Conservation (phyloP, 2,329 filamentous ascomycete genomes). For the Aspergillus quadrilineatus region DNA sequence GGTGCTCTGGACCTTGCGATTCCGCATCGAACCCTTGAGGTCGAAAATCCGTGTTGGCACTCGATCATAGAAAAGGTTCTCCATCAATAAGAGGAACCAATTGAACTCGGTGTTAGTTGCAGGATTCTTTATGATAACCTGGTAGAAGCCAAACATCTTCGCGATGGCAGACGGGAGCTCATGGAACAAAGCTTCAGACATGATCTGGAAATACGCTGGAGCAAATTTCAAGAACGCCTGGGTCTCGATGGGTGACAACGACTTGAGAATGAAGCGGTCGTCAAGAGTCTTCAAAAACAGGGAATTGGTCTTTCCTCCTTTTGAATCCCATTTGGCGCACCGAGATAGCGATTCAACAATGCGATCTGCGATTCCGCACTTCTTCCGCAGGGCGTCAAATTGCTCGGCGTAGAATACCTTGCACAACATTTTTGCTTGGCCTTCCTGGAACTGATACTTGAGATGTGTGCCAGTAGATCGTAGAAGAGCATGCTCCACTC, state of each 20-base stretch:
- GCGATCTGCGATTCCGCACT: constrained; percentile 88
- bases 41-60: constrained; percentile 88
- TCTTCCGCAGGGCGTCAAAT: constrained; percentile 88
- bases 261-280: constrained; percentile 90
- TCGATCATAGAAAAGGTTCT: constrained; percentile 96
- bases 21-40: constrained; percentile 96
- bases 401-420: constrained; percentile 99
- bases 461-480: constrained; percentile 86
- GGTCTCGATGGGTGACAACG: constrained; percentile 84
- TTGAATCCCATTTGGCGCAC: constrained; percentile 96
- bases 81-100: constrained; percentile 90
- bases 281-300: constrained; percentile 96
- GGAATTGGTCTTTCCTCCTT: constrained; percentile 96
- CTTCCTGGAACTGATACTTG: constrained; percentile 92
- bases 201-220: constrained; percentile 95
- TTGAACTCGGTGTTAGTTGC: constrained; percentile 89
- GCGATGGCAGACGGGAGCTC: constrained; percentile 94
- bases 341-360: constrained; percentile 93
- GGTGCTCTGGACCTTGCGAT: constrained; percentile 93
- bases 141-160: constrained; percentile 98
- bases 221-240: constrained; percentile 93
- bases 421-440: constrained; percentile 91
- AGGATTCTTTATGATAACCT: constrained; percentile 95
- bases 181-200: constrained; percentile 93
- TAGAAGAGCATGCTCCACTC: constrained; percentile 81